phyloP scores from a whole-genome alignment of 1,284 basidiomycete species.

The Trichosporon sp. region DNA sequence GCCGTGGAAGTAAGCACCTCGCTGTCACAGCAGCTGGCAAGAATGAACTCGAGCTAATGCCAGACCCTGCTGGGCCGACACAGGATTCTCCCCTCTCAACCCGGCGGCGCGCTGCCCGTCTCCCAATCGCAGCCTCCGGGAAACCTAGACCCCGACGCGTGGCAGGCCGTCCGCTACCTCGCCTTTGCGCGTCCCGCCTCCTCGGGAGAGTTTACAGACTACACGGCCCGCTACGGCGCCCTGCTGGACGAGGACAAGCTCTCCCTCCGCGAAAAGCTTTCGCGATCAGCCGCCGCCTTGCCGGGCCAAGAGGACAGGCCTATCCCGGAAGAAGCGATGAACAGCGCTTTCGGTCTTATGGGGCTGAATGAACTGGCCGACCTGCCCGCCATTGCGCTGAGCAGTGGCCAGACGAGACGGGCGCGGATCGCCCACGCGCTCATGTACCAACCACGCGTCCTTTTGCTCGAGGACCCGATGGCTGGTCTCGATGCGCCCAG shows the following conservation, averaged over 20 bases:
- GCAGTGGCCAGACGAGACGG: conserved; percentile 87
- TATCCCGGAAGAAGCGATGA: conserved; percentile 25
- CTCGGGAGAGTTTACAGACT: conserved; percentile 82
- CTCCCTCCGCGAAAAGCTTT: conserved; percentile 33
- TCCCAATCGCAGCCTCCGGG: conserved; percentile 39
- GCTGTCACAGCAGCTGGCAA: background rate
- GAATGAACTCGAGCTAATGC: conserved; percentile 6
- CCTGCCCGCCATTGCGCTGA: conserved; percentile 76
- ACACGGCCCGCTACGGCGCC: conserved; percentile 83
- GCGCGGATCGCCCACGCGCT: conserved; percentile 82
- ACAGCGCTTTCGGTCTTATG: conserved; percentile 58
- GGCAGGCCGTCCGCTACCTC: conserved; percentile 64
- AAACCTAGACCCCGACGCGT: conserved; percentile 24
- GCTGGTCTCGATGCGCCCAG: conserved; percentile 53
- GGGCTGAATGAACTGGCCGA: conserved; percentile 69
- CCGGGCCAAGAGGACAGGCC: conserved; percentile 22
- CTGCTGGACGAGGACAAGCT: conserved; percentile 78
- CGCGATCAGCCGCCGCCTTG: conserved; percentile 27
- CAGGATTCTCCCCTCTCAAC: conserved; percentile 64
- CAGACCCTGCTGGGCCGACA: conserved; percentile 71
- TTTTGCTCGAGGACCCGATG: conserved; percentile 80
- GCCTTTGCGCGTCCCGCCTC: conserved; percentile 71
- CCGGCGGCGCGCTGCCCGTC: conserved; percentile 73
- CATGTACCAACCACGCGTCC: conserved; percentile 67
- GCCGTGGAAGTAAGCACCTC: conserved; percentile 65